Evolutionary conservation across 345 rosid species (phyloP).

Genomic region (Punica granatum): DNA sequence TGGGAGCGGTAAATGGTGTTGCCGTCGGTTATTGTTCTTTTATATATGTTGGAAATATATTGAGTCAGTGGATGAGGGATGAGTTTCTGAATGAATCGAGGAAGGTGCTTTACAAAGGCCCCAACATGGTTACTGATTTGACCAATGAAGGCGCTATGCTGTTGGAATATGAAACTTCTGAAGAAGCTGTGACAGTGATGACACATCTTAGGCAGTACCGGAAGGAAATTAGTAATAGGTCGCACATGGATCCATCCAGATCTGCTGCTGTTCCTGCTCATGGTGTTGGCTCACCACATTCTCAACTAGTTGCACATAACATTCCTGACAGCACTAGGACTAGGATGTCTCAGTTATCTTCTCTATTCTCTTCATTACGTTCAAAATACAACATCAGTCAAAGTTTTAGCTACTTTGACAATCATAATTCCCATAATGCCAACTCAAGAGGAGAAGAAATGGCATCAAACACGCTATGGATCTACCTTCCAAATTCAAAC

Average conservation of each 20-base stretch:
- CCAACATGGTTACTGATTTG: conserved; percentile 70
- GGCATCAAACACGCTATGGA: conserved; percentile 35
- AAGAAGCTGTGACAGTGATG: conserved; percentile 84
- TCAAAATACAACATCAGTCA: conserved; percentile 28
- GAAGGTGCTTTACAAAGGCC: conserved; percentile 72
- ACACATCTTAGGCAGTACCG: conserved; percentile 73
- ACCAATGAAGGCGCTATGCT: conserved; percentile 70
- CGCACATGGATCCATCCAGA: conserved; percentile 55
- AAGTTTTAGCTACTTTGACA: conserved; percentile 21
- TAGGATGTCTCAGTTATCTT: conserved; percentile 35
- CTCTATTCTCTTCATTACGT: conserved; percentile 37
- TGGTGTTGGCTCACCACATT: conserved; percentile 34
- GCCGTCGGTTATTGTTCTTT: conserved; percentile 71
- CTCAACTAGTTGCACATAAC: conserved; percentile 29
- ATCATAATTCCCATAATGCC: conserved; percentile 16
- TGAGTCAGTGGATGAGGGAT: conserved; percentile 84
- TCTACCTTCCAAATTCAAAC: conserved; percentile 26
- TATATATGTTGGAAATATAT: conserved; percentile 72
- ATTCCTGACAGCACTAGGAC: conserved; percentile 40
- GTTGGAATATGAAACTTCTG: conserved; percentile 90
- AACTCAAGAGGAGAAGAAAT: conserved; percentile 21
- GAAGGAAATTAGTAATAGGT: conserved; percentile 44
- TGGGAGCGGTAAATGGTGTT: conserved; percentile 69
- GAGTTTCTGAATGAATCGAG: conserved; percentile 79
- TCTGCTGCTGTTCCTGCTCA: conserved; percentile 26